Evolutionary conservation across 2,329 filamentous ascomycete species (phyloP).

Genomic region (Dissoconium aciculare): DNA sequence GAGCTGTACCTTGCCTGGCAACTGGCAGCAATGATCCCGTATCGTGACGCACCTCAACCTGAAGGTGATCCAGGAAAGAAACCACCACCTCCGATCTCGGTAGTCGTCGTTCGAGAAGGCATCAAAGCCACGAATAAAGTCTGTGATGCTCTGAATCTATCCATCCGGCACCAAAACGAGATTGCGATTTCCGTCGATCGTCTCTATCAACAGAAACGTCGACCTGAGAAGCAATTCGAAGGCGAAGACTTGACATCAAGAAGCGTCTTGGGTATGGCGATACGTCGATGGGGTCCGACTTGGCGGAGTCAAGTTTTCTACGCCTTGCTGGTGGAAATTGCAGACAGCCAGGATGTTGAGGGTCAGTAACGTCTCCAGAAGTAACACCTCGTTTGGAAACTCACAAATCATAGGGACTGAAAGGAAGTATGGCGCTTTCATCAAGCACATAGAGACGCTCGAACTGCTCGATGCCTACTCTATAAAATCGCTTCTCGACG

Average conservation of each 20-base stretch:
- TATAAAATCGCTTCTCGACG: slow-evolving; percentile 48
- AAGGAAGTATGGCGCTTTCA: slow-evolving; percentile 38
- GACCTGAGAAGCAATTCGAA: slow-evolving; percentile 32
- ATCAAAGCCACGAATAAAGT: slow-evolving; percentile 68
- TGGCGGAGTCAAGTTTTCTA: slow-evolving; percentile 61
- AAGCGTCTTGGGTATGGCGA: slow-evolving; percentile 57
- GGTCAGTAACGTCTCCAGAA: slow-evolving; percentile 25
- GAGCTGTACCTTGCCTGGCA: slow-evolving; percentile 63
- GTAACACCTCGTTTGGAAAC: too few relatives aligned
- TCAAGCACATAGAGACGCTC: slow-evolving; percentile 36
- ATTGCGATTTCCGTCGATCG: slow-evolving; percentile 48
- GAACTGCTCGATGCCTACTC: slow-evolving; percentile 37
- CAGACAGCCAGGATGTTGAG: slow-evolving; percentile 25
- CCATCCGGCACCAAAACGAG: slow-evolving; percentile 45
- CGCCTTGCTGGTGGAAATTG: slow-evolving; percentile 50
- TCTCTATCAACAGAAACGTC: slow-evolving; percentile 34
- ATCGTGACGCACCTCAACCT: slow-evolving; percentile 39
- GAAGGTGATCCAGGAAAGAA: slow-evolving; percentile 33
- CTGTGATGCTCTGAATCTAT: slow-evolving; percentile 49
- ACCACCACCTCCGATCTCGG: slow-evolving; percentile 42
- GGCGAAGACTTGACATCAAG: slow-evolving; percentile 32
- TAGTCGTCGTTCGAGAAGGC: slow-evolving; percentile 56
- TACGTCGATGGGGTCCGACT: slow-evolving; percentile 55
- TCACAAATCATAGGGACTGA: slow-evolving; percentile 27
- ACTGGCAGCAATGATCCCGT: slow-evolving; percentile 60